Conservation (phyloP, 495 filamentous ascomycete genomes). For the Astrothelium macrocarpum region DNA sequence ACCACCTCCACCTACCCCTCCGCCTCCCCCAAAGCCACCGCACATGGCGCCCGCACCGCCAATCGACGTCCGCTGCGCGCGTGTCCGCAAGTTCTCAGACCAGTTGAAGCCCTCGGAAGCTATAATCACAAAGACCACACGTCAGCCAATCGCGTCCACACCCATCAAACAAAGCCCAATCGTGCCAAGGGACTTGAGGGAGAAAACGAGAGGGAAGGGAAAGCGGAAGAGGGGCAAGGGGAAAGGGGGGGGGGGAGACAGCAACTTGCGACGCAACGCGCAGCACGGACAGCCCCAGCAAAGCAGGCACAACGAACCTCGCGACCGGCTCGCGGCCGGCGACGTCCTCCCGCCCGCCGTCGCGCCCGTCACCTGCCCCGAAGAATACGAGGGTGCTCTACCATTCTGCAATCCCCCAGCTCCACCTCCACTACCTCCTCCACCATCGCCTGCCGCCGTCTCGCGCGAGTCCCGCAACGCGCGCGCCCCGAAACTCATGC, state of each 20-base stretch:
- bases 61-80: slow-evolving; percentile 74
- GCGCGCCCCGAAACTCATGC: slow-evolving; percentile 85
- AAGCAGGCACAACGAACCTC: slow-evolving; percentile 34
- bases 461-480: slow-evolving; percentile 63
- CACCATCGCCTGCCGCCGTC: slow-evolving; percentile 38
- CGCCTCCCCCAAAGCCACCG: neutral
- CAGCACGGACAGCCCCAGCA: neutral
- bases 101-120: slow-evolving; percentile 89
- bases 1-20: neutral
- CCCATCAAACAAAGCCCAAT: neutral
- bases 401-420: slow-evolving; percentile 16
- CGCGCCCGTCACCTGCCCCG: neutral
- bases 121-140: slow-evolving; percentile 34
- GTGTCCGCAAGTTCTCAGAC: slow-evolving; percentile 83
- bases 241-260: neutral
- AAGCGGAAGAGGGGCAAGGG: neutral
- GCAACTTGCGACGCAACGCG: neutral
- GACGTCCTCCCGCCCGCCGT: slow-evolving; percentile 15
- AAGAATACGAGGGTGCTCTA: slow-evolving; percentile 17
- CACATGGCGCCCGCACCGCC: slow-evolving; percentile 26
- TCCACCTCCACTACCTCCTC: slow-evolving; percentile 11
- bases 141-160: neutral
- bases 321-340: slow-evolving; percentile 38
- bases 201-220: neutral
- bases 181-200: neutral